Base-by-base conservation (phyloP, 495 filamentous ascomycete genomes). In the Penicillium atrosanguineum region DNA sequence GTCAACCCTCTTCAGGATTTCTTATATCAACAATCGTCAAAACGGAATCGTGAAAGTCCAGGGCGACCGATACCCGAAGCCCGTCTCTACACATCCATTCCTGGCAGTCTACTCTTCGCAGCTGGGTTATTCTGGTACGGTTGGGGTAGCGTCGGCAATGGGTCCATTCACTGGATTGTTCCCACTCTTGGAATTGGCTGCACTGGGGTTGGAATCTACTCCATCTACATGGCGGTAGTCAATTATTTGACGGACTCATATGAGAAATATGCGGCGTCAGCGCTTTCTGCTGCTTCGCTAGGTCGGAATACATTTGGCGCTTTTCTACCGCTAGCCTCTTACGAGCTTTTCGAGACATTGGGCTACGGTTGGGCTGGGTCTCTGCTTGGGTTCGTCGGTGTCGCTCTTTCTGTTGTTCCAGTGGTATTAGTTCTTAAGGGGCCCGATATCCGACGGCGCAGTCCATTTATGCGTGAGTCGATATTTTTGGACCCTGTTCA, bases 191-290 rank as follows among this genome's bases (percentile, higher is more conserved):
- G 70, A 4, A 69, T 75, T 11, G 64, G 55, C 0, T 58, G 52
- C 14, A 52, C 67, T 0, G 71, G 74, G 3, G 39, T 77, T 16
- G 74, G 74, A 0, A 70, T 74, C 34, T 74, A 75, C 48, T 67
- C 63, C 4, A 77, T 77, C 57, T 77, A 76, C 54, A 73, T 77
- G 73, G 73, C 72, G 0, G 70, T 76, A 1, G 66, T 74, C 29
- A 79, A 77, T 50, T 79, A 79, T 43, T 58, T 77, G 46, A 74
- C 69, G 1, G 74, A 79, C 52, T 68, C 70, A 11, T 79, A 79
- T 28, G 72, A 74, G 50, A 68, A 66, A 39, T 73, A 71, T 39
- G 70, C 68, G 9, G 70, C 70, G 0, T 67, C 62, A 12, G 71
- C 71, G 14, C 53, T 74, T 12, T 65, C 62, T 1, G 71, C 68